Conservation (phyloP, 495 filamentous ascomycete genomes). For the Penicillium egyptiacum region DNA sequence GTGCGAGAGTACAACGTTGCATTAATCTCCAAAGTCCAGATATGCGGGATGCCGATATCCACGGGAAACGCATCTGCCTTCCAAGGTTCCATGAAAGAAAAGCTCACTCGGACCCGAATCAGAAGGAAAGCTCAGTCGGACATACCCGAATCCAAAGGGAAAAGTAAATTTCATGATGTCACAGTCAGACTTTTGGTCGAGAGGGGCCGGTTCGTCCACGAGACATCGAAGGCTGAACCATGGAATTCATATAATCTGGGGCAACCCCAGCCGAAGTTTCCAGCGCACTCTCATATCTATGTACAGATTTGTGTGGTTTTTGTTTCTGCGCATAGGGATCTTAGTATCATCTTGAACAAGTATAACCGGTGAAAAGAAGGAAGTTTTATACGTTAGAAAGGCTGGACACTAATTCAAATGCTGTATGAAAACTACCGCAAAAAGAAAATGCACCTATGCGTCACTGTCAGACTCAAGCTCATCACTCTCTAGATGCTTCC, state of each 20-base stretch:
- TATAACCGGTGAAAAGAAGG: neutral
- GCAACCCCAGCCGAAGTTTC: too few species aligned
- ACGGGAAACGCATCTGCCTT: neutral
- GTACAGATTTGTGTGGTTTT: too few species aligned
- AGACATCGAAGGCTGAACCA: too few species aligned
- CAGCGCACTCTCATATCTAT: too few species aligned
- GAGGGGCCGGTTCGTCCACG: neutral
- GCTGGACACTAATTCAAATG: constrained; percentile 4
- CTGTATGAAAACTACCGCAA: neutral
- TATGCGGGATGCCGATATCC: neutral
- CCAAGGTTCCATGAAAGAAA: neutral
- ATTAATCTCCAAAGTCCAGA: neutral
- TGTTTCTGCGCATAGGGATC: too few species aligned
- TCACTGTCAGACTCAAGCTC: constrained; percentile 45
- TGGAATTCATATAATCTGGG: too few species aligned
- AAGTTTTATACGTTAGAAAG: neutral
- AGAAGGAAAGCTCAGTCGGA: neutral
- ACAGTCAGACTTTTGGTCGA: neutral
- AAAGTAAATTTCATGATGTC: constrained; percentile 1
- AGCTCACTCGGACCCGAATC: neutral
- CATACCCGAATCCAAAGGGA: neutral
- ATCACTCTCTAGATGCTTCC: constrained; percentile 51
- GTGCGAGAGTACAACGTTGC: too few species aligned
- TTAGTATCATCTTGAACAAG: neutral
- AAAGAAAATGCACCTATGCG: constrained; percentile 29